phyloP scores from a whole-genome alignment of 1,284 basidiomycete species.

The Tetrapyrgos nigripes region DNA sequence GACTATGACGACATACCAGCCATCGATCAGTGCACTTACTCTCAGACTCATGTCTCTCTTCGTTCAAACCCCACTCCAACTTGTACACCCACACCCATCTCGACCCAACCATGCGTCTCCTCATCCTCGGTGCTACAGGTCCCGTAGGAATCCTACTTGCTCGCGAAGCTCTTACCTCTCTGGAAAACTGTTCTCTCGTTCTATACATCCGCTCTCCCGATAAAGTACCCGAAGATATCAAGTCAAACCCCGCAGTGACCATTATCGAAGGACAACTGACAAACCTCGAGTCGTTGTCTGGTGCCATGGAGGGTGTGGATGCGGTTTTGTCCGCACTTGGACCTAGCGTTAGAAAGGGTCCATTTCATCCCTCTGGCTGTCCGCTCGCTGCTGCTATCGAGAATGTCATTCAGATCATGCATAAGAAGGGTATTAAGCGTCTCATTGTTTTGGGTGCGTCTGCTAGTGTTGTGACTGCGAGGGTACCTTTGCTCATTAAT shows the following conservation, averaged over 20 bases:
- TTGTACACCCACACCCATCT: too few species aligned
- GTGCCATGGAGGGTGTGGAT: conserved; percentile 61
- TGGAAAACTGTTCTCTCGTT: conserved; percentile 51
- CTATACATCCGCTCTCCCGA: conserved; percentile 66
- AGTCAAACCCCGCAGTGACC: conserved; percentile 47
- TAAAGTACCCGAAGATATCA: conserved; percentile 61
- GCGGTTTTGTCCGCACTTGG: conserved; percentile 72
- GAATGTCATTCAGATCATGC: conserved; percentile 61
- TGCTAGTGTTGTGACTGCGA: neutral
- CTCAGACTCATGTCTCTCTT: conserved; percentile 14
- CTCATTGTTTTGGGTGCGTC: conserved; percentile 61
- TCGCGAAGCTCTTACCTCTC: conserved; percentile 53
- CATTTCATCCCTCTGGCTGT: conserved; percentile 49
- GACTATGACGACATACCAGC: too few species aligned
- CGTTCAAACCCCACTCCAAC: conserved; percentile 16
- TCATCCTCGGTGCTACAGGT: too few species aligned
- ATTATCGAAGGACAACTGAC: conserved; percentile 62
- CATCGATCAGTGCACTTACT: conserved; percentile 12
- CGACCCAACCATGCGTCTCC: too few species aligned
- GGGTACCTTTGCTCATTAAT: neutral
- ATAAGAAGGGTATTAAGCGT: conserved; percentile 53
- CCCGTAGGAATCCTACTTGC: conserved; percentile 59
- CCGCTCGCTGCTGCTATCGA: conserved; percentile 68
- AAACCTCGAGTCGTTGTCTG: conserved; percentile 51
- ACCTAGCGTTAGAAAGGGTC: conserved; percentile 44